Evolutionary conservation across 495 filamentous ascomycete genomes (phyloP), one percentile per base, ranked within the genome.

Genomic region (Cairneyella variabilis): DNA sequence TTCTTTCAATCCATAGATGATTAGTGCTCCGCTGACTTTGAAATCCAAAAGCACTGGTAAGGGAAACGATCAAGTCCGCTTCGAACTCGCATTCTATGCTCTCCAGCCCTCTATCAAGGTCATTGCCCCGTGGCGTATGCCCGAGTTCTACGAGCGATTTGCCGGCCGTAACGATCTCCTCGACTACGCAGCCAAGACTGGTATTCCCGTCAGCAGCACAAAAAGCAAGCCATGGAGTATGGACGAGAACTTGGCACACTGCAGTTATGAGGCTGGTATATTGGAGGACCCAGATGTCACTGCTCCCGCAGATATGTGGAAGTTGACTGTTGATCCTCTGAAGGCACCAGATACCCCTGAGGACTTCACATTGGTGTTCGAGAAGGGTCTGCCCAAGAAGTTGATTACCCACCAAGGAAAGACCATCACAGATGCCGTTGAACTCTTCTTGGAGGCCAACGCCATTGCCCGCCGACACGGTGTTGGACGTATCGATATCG

Each of bases 211-310:
- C 56, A 86, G 84, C 39, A 88, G 84, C 57, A 91, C 89, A 63
- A 96, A 95, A 78, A 77, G 83, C 51, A 86, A 89, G 71, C 90
- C 90, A 43, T 96, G 85, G 84, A 80, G 73, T 60, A 88, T 87
- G 82, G 90, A 95, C 58, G 89, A 89, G 71, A 96, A 96, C 75
- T 73, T 93, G 54, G 90, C 90, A 20, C 91, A 96, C 71, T 96
- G 90, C 79, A 81, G 74, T 42, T 97, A 95, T 66, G 91, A 96
- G 75, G 87, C 86, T 43, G 91, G 91, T 57, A 85, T 83, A 51
- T 74, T 89, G 38, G 86, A 89, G 71, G 78, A 89, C 64, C 82
- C 77, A 34, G 71, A 83, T 61, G 67, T 73, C 49, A 72, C 76
- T 10, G 80, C 90, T 26, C 85, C 88, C 50, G 73, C 79, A 56